A percentile compares a stretch with the other conserved stretches of the same genome.
These are phyloP conservation scores for Beauveria scarabaeidicola DNA, from an alignment of 2,329 filamentous ascomycete genomes.

Conservation along the genomic window DNA sequence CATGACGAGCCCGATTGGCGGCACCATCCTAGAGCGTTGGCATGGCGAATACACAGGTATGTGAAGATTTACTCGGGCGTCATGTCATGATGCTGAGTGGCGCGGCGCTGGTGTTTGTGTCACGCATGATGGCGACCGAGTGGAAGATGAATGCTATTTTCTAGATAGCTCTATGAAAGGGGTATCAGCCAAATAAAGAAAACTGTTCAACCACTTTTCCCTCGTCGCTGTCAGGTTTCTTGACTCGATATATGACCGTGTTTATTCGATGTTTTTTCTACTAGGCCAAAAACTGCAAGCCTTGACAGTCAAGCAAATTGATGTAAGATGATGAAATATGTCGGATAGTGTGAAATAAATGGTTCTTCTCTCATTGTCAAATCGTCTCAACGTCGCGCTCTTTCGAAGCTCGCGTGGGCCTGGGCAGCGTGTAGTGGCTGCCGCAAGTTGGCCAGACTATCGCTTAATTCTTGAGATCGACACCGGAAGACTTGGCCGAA, in stretches of 20 bases:
- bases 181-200: conserved; percentile 12
- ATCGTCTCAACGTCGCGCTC: not conserved
- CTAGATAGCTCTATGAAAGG: conserved; percentile 10
- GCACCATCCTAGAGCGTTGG: conserved; percentile 24
- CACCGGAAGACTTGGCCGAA: conserved; percentile 17
- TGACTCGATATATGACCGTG: not conserved
- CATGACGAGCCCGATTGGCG: conserved; percentile 43
- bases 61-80: conserved; percentile 23
- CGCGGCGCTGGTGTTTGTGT: conserved; percentile 15
- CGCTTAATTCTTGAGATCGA: conserved; percentile 18
- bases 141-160: conserved; percentile 17
- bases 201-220: not conserved
- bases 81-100: conserved; percentile 19
- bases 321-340: not conserved
- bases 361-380: not conserved
- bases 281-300: not conserved
- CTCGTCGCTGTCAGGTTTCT: not conserved
- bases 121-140: conserved; percentile 16
- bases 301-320: not conserved
- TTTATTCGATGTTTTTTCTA: not conserved
- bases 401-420: not conserved
- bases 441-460: not conserved
- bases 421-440: not conserved
- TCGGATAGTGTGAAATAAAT: not conserved
- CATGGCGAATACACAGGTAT: conserved; percentile 18